Evolutionary conservation across 73 alveolate species (phyloP).

Genomic region (Paramecium sonneborni): DNA sequence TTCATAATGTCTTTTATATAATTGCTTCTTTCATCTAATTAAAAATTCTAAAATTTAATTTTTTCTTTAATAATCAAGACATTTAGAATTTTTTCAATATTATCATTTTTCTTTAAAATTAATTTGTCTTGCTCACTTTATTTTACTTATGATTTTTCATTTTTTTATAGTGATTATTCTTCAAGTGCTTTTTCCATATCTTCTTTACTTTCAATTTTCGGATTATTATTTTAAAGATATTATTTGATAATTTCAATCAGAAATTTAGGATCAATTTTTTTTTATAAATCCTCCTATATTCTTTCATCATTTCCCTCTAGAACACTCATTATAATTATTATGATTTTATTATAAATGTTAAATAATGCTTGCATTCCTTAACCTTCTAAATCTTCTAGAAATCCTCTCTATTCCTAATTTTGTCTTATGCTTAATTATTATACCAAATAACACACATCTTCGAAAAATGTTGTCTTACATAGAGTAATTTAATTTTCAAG

Average conservation of each 20-base stretch:
- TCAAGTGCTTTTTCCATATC: neutral
- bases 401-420: neutral
- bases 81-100: slow-evolving; percentile 4
- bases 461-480: slow-evolving; percentile 46
- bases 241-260: neutral
- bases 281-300: neutral
- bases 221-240: neutral
- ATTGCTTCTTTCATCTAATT: neutral
- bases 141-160: neutral
- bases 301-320: slow-evolving; percentile 50
- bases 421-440: neutral
- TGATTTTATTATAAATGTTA: neutral
- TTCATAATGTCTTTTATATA: neutral
- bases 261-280: slow-evolving; percentile 38
- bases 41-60: neutral
- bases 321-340: slow-evolving; percentile 18
- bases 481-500: slow-evolving; percentile 15
- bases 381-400: neutral
- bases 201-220: neutral
- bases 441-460: slow-evolving; percentile 32
- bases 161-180: neutral
- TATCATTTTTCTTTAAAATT: neutral
- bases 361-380: neutral
- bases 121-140: neutral
- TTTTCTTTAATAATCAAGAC: slow-evolving; percentile 15